Percentiles rank a stretch among this genome's conserved stretches.
Conservation (phyloP, 208 protist genomes). For the Kentomonas sorsogonicus region DNA sequence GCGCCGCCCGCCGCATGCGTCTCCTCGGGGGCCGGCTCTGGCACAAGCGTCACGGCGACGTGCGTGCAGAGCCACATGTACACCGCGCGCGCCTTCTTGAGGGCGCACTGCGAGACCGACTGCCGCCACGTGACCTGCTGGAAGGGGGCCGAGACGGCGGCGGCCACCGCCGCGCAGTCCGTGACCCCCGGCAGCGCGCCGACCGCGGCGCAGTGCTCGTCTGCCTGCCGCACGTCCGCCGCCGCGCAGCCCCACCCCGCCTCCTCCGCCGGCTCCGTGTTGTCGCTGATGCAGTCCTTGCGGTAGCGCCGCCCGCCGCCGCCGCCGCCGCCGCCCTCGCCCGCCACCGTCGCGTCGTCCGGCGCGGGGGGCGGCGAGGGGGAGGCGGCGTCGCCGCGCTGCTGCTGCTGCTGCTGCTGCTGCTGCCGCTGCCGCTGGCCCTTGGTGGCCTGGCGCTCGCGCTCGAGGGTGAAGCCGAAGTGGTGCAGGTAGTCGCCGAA, state of each 20-base stretch:
- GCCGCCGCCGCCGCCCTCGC: constrained; percentile 1
- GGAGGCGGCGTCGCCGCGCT: neutral
- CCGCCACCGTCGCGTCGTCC: neutral
- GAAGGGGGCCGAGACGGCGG: constrained; percentile 36
- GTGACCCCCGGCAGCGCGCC: constrained; percentile 13
- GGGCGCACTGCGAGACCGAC: constrained; percentile 36
- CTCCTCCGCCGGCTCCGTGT: constrained; percentile 16
- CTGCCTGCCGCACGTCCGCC: constrained; percentile 31
- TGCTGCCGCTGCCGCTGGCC: neutral
- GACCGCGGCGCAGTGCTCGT: constrained; percentile 23
- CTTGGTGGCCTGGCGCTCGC: constrained; percentile 11
- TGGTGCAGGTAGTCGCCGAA: constrained; percentile 81
- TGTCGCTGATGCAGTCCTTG: neutral
- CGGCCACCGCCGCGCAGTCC: constrained; percentile 17
- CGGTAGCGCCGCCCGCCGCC: neutral
- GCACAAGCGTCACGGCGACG: constrained; percentile 22
- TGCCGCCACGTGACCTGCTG: constrained; percentile 56
- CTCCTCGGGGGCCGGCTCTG: constrained; percentile 3
- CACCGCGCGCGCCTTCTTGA: constrained; percentile 52
- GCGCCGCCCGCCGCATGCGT: neutral
- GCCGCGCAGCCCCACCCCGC: constrained; percentile 45
- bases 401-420: neutral
- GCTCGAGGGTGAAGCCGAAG: constrained; percentile 78
- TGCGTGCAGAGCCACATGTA: constrained; percentile 69
- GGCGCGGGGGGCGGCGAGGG: neutral